These are phyloP conservation scores for Corynascus novoguineensis DNA, from an alignment of 495 filamentous ascomycete genomes.

Conservation along the genomic window DNA sequence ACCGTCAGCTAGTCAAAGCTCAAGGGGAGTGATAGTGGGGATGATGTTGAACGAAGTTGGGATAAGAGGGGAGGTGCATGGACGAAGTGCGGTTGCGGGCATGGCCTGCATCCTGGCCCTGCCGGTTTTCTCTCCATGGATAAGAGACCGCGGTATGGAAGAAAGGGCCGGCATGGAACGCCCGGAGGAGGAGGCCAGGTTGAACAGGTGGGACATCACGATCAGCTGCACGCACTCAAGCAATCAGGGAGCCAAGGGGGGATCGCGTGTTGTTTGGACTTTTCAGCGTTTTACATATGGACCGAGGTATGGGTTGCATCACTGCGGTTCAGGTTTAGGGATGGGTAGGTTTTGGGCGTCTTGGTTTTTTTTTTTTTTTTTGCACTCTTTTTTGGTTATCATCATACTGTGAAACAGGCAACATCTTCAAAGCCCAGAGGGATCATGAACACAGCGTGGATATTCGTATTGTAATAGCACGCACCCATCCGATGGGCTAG, in stretches of 20 bases:
- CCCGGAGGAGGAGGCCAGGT: no score
- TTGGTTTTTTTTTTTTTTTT: neutral
- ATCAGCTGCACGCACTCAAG: no score
- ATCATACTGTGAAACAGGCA: neutral
- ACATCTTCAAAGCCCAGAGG: no score
- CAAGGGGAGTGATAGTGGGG: neutral
- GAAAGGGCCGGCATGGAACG: no score
- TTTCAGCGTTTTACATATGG: neutral
- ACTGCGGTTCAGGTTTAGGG: neutral
- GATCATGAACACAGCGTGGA: neutral
- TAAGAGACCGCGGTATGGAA: no score
- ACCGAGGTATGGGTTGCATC: neutral
- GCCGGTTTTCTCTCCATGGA: no score
- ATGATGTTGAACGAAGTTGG: neutral
- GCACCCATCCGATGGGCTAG: no score
- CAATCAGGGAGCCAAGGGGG: no score
- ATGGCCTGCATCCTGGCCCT: no score
- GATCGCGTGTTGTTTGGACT: neutral
- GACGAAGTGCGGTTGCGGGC: no score
- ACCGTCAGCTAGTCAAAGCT: conserved; percentile 44
- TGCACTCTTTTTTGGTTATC: neutral
- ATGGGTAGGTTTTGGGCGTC: neutral
- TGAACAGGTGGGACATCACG: no score
- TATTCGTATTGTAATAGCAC: neutral
- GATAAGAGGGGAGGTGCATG: neutral